Evolutionary conservation across 2,329 filamentous ascomycete species (phyloP).

Genomic region (Didymella pomorum): DNA sequence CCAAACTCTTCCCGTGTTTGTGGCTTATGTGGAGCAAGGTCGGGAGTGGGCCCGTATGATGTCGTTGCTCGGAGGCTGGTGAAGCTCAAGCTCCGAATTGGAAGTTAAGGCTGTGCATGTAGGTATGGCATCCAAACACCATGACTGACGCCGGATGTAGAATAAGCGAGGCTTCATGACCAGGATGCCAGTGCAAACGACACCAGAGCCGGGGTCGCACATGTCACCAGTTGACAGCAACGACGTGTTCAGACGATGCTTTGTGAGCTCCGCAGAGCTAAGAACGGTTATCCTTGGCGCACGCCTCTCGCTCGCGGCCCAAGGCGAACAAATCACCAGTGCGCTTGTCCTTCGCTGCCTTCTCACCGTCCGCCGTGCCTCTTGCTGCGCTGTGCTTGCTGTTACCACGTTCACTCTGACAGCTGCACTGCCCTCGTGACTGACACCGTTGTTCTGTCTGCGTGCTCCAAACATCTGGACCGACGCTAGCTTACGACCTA

Average conservation of each 20-base stretch:
- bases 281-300: constrained; percentile 19
- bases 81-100: not conserved
- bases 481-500: constrained; percentile 28
- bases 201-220: not conserved
- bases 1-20: constrained; percentile 11
- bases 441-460: constrained; percentile 13
- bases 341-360: constrained; percentile 11
- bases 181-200: not conserved
- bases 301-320: constrained; percentile 11
- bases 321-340: constrained; percentile 15
- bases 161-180: constrained; percentile 7
- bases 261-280: constrained; percentile 17
- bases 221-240: constrained; percentile 9
- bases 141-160: constrained; percentile 3
- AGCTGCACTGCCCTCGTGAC: constrained; percentile 20
- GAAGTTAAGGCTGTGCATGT: constrained; percentile 3
- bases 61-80: constrained; percentile 18
- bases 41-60: constrained; percentile 19
- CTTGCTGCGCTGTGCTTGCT: constrained; percentile 20
- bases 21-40: constrained; percentile 20
- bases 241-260: constrained; percentile 22
- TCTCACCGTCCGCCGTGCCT: constrained; percentile 5
- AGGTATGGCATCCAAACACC: not conserved
- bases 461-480: constrained; percentile 16
- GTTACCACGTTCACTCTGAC: constrained; percentile 10